Percentiles rank a stretch among this genome's conserved stretches.
Conservation (phyloP, 352 stramenopile species). For the Thraustochytrium sp. region DNA sequence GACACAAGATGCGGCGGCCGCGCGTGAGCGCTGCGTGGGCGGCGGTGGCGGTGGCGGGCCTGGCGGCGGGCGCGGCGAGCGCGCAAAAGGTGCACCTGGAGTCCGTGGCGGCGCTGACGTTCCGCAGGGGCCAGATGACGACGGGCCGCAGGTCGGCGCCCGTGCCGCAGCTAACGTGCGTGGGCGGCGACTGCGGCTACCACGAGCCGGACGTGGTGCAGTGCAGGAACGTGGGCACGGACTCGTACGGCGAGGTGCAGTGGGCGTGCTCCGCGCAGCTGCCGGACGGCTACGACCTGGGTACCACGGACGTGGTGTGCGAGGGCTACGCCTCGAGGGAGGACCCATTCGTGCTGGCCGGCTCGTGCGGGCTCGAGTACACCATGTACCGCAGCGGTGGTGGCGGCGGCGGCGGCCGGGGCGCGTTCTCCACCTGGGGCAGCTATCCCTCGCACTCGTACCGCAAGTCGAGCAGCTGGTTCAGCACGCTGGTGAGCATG, state of each 20-base stretch:
- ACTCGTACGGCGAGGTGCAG: slow-evolving; percentile 34
- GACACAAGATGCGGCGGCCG: neutral
- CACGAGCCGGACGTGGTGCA: slow-evolving; percentile 21
- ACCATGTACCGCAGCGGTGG: neutral
- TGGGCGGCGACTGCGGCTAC: slow-evolving; percentile 32
- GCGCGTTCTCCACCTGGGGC: neutral
- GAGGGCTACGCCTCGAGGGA: slow-evolving; percentile 21
- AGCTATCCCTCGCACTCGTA: neutral
- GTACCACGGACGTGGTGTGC: slow-evolving; percentile 19
- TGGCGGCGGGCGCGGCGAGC: neutral
- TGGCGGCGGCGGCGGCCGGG: neutral
- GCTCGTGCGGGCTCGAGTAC: slow-evolving; percentile 28
- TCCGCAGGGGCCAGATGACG: slow-evolving; percentile 21
- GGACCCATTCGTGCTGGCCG: slow-evolving; percentile 14
- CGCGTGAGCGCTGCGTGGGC: neutral
- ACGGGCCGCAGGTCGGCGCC: slow-evolving; percentile 11
- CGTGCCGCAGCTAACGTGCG: slow-evolving; percentile 21
- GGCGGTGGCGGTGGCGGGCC: neutral
- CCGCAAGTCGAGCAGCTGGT: neutral
- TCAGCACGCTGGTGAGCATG: neutral
- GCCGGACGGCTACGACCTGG: neutral
- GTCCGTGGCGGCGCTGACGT: neutral
- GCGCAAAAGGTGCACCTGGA: neutral
- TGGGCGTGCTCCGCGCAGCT: slow-evolving; percentile 28
- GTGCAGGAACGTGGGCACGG: slow-evolving; percentile 12